These are phyloP conservation scores for Sisymbrium irio DNA, from an alignment of 345 rosid species.

Conservation along the genomic window DNA sequence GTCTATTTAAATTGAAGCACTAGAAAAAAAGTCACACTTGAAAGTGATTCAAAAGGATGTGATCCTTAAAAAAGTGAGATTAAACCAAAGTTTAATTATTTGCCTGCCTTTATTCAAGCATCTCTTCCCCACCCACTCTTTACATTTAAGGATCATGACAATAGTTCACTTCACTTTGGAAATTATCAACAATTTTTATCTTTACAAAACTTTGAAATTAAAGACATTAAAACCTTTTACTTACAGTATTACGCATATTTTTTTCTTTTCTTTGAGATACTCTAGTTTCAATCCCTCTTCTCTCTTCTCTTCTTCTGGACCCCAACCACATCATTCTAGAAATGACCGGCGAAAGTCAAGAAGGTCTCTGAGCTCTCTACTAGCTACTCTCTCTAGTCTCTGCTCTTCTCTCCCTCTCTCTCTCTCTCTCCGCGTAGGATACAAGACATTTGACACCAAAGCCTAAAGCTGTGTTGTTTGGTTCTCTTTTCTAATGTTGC, in stretches of 20 bases:
- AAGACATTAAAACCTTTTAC: constrained; percentile 11
- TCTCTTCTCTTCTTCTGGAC: constrained; percentile 28
- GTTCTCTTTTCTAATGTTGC: constrained; percentile 34
- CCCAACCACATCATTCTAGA: constrained; percentile 35
- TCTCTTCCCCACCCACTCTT: constrained; percentile 26
- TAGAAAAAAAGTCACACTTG: background rate
- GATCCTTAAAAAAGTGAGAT: constrained; percentile 17
- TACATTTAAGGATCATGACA: constrained; percentile 22
- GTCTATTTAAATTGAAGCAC: background rate
- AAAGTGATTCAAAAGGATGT: constrained; percentile 16
- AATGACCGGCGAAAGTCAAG: constrained; percentile 36
- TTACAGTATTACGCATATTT: background rate
- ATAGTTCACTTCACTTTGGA: constrained; percentile 15
- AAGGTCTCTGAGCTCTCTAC: constrained; percentile 32
- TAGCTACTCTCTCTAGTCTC: constrained; percentile 17
- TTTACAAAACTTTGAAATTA: constrained; percentile 2
- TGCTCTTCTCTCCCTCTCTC: constrained; percentile 4
- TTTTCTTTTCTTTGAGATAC: too few relatives aligned
- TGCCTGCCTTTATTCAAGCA: constrained; percentile 25
- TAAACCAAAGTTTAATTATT: constrained; percentile 23
- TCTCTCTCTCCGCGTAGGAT: constrained; percentile 24
- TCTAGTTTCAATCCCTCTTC: constrained; percentile 11
- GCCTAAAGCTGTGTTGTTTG: constrained; percentile 28
- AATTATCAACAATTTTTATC: background rate
- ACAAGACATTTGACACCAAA: constrained; percentile 31